Percentiles rank a stretch among this genome's conserved stretches.
Evolutionary conservation across 768 basidiomycete species (phyloP).

Genomic region (Tylopilus sp.): DNA sequence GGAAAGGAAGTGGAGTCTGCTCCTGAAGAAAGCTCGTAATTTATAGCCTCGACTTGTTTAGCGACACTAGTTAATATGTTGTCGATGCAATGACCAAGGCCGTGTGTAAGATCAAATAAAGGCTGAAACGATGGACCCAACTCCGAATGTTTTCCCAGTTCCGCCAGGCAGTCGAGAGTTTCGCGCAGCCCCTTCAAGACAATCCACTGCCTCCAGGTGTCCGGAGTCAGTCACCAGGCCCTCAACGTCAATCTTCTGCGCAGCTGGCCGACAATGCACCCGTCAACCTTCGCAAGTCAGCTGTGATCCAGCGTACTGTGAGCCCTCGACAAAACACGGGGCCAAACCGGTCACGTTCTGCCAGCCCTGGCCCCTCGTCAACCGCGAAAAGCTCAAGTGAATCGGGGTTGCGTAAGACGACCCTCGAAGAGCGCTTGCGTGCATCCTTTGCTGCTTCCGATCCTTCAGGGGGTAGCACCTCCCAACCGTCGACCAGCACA

Average conservation of each 20-base stretch:
- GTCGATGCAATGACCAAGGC: neutral
- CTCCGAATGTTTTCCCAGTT: conserved; percentile 71
- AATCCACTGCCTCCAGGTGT: conserved; percentile 22
- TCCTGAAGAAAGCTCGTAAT: conserved; percentile 18
- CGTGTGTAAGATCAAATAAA: neutral
- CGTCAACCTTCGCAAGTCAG: conserved; percentile 59
- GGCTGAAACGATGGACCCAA: too few species aligned
- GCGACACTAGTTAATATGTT: neutral
- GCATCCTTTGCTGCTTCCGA: conserved; percentile 61
- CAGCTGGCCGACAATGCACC: conserved; percentile 62
- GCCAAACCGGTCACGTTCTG: conserved; percentile 16
- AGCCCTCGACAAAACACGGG: conserved; percentile 27
- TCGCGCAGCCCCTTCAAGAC: conserved; percentile 48
- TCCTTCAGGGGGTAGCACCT: conserved; percentile 42
- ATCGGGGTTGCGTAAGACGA: conserved; percentile 44
- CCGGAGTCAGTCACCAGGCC: conserved; percentile 39
- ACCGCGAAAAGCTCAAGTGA: conserved; percentile 15
- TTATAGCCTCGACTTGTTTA: conserved; percentile 1
- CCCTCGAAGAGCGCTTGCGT: conserved; percentile 74
- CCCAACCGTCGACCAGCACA: conserved; percentile 37
- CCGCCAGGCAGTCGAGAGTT: conserved; percentile 66
- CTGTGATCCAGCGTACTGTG: conserved; percentile 48
- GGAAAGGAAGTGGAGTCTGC: conserved; percentile 50
- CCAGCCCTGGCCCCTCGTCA: conserved; percentile 25
- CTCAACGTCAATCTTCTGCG: conserved; percentile 38